Percentiles rank a stretch among this genome's conserved stretches.
Evolutionary conservation across 139 green algal genomes (phyloP).

Genomic region (Helicosporidium sp.): DNA sequence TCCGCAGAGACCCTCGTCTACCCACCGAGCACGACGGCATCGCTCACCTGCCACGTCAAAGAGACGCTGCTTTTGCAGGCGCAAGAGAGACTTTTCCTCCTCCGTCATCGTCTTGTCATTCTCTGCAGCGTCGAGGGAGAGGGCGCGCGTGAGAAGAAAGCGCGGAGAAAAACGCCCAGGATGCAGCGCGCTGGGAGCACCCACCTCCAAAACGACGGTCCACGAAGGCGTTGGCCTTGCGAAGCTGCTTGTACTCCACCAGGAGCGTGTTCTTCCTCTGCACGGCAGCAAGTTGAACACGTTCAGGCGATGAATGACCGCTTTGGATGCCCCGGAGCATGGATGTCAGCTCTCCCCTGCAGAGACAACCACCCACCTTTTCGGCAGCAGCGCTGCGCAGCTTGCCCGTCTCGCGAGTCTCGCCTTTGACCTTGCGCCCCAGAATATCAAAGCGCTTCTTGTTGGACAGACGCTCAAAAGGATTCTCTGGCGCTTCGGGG

Average conservation of each 20-base stretch:
- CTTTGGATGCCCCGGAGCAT: too few relatives aligned
- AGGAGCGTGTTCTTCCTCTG: conserved; percentile 76
- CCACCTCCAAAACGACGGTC: conserved; percentile 78
- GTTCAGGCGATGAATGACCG: too few relatives aligned
- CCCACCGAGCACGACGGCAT: not conserved
- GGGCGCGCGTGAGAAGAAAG: too few relatives aligned
- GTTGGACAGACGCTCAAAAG: conserved; percentile 25
- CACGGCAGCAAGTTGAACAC: too few relatives aligned
- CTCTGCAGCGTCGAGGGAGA: too few relatives aligned
- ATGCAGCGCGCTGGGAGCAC: too few relatives aligned
- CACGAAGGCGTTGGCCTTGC: conserved; percentile 77
- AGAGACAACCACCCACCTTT: conserved; percentile 24
- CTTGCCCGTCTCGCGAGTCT: conserved; percentile 9
- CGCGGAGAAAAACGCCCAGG: too few relatives aligned
- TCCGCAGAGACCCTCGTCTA: not conserved
- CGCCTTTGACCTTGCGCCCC: conserved; percentile 30
- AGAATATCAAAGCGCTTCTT: conserved; percentile 38
- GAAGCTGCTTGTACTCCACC: conserved; percentile 68
- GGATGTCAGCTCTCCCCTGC: too few relatives aligned
- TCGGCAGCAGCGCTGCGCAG: conserved; percentile 17
- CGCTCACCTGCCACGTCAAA: conserved; percentile 17
- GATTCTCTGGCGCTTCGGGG: too few relatives aligned
- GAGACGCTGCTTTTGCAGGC: conserved; percentile 62
- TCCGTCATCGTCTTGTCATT: conserved; percentile 48
- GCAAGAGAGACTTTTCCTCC: conserved; percentile 60